These are phyloP conservation scores for Stemphylium beticola DNA, from an alignment of 2,329 filamentous ascomycete species.

Conservation along the genomic window DNA sequence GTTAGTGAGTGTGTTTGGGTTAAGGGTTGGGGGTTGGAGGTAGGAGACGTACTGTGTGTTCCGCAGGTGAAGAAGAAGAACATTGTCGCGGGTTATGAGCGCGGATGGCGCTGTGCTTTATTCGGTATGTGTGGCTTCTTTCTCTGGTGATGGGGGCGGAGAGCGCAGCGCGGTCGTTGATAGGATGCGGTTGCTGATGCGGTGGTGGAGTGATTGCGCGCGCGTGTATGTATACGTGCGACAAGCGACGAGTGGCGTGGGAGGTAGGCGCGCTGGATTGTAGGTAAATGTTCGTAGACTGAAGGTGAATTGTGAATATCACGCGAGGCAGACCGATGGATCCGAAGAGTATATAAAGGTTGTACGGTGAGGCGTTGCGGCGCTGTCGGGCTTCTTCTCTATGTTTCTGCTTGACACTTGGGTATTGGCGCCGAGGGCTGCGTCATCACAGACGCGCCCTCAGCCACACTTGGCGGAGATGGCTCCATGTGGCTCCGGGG, in stretches of 20 bases:
- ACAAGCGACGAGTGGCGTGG: not conserved
- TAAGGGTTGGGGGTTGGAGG: no score
- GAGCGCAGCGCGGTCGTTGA: not conserved
- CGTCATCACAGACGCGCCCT: constrained; percentile 10
- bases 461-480: constrained; percentile 14
- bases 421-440: constrained; percentile 16
- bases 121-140: not conserved
- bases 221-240: not conserved
- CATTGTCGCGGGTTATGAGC: constrained; percentile 34
- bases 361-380: not conserved
- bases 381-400: not conserved
- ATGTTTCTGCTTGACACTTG: not conserved
- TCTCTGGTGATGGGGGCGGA: not conserved
- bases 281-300: not conserved
- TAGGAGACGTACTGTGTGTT: constrained; percentile 51
- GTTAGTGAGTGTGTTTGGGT: not conserved
- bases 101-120: not conserved
- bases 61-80: constrained; percentile 60
- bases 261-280: not conserved
- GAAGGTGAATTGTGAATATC: not conserved
- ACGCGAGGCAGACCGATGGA: not conserved
- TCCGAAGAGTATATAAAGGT: not conserved
- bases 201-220: not conserved
- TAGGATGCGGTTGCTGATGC: not conserved
- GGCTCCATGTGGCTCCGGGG: not conserved